Evolutionary conservation across 176 grass and related monocot species (phyloP).

Genomic region (maize (Zea mays)): Zm-B73-REFERENCE-NAM-5.0 NC_050099.1:141150001-141150500

Average conservation of each 20-base stretch:
- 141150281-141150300: not conserved
- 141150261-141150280: not conserved
- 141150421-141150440: not conserved
- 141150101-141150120: not conserved
- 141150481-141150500: not conserved
- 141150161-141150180: not conserved
- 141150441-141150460: not conserved
- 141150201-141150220: not conserved
- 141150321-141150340: not conserved
- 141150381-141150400: not conserved
- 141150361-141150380: not conserved
- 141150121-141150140: not conserved
- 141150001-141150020: not conserved
- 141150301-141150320: not conserved
- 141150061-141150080: not conserved
- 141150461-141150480: not conserved
- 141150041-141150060: not conserved
- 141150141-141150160: not conserved
- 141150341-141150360: not conserved
- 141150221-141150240: not conserved
- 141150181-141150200: not conserved
- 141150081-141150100: not conserved
- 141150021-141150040: not conserved
- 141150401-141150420: not conserved
- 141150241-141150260: too few species aligned